Base-by-base conservation (phyloP, 306 rosid genomes). In the Myrica gale region DNA sequence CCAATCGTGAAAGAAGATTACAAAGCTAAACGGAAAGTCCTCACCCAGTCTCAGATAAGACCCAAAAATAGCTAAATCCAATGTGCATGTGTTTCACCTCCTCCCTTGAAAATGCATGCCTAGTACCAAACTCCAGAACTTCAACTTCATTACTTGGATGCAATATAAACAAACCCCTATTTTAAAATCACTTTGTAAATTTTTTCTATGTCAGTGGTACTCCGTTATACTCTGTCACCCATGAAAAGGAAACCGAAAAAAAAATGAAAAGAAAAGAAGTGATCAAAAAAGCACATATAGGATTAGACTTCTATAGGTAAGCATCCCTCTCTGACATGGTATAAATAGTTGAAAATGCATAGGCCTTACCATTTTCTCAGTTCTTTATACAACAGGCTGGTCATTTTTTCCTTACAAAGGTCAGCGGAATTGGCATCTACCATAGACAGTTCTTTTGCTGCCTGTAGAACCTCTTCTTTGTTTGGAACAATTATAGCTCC, bases 401-500 rank as follows among this genome's bases (percentile, higher is more conserved):
- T 85, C 79, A 83, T 43, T 70, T 75, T 80, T 54, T 88, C 91
- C 76, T 84, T 84, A 80, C 85, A 83, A 79, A 92, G 79, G 58
- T 89, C 92, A 74, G 92, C 81, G 69, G 83, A 78, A 73, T 75
- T 76, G 60, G 82, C 78, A 80, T 90, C 89, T 32, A 78, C 57
- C 77, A 73, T 62, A 48, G 89, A 86, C 68, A 77, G 71, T 1
- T 83, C 80, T 82, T 76, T 94, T n/a, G 93, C 95, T 53, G 86
- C 80, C 80, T 73, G 80, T 55, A 92, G 72, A 81, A 83, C 84
- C 85, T 84, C 97, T 62, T 92, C 97, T 84, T 89, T 88, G 90
- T 92, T 86, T 60, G 98, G 97, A 89, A 95, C 97, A 73, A 95
- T 71, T 44, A 95, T 61, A 57, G 98, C 98, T 79, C 97, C 98